Evolutionary conservation across 768 basidiomycete genomes (phyloP), one percentile per base, ranked within the genome.

Genomic region (Boletus edulis): DNA sequence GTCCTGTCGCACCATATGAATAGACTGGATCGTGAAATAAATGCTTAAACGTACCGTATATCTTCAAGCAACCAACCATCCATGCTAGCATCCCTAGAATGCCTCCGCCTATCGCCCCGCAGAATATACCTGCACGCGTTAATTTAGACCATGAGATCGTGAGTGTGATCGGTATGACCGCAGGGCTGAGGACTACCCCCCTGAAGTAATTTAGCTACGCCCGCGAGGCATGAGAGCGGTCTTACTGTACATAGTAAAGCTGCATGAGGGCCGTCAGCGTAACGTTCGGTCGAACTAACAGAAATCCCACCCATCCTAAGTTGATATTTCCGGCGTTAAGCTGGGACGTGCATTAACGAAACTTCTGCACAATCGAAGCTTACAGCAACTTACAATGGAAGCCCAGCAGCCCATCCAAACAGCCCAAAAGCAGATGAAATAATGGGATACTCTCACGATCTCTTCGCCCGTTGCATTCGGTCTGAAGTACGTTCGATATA

Each of bases 1-100:
- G 57, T 12, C 75, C 75, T 75, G 46, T 31, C 13, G 13, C 18
- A 17, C 18, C 11, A 39, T 15, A 9, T 52, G 24, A 54, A 32
- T 29, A 9, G 5, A 20, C 27, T 8, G 35, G 20, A 34, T 14
- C 18, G 18, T n/a, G 18, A 12, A 40, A 17, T 24, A 5, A 13
- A 32, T 20, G 13, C 9, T 20, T 15, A 24, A 37, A 55, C 63
- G 17, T 52, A 74, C 77, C 78, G 45, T 72, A 78, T 47, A 78
- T 78, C 60, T 80, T 78, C 74, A 72, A 76, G 55, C 79, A 80
- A 0, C 77, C 75, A 10, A 81, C 70, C 74, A 81, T 78, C 78
- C 79, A 81, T 18, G 79, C 78, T 1, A 75, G 40, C 75, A 79
- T 78, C 40, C 76, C 78, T 15, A 76, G 62, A 15, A 65, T 57